phyloP scores from a whole-genome alignment of 148 eudicot genomes.

The Rhododendron ferrugineum region DNA sequence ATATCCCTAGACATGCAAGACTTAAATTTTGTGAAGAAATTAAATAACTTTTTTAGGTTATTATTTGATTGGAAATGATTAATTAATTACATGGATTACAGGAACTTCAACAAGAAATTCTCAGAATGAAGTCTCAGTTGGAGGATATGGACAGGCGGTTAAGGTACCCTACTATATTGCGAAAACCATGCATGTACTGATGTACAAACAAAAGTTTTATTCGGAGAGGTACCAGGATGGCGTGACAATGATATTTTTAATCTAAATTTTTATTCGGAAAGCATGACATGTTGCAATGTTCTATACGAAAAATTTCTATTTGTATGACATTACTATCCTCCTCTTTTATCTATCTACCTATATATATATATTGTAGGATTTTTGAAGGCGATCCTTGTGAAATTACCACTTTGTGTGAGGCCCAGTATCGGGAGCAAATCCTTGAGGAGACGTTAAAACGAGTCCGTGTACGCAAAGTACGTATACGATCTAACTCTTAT shows the following conservation, averaged over 20 bases:
- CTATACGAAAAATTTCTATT: background rate
- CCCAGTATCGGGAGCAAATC: conserved; percentile 39
- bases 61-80: background rate
- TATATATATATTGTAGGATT: conserved; percentile 20
- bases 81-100: conserved; percentile 6
- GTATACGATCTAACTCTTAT: background rate
- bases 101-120: conserved; percentile 48
- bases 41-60: background rate
- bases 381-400: conserved; percentile 45
- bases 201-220: too few relatives aligned
- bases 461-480: conserved; percentile 32
- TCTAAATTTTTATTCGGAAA: too few relatives aligned
- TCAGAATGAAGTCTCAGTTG: conserved; percentile 32
- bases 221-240: too few relatives aligned
- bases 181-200: background rate
- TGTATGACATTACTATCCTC: background rate
- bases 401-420: conserved; percentile 42
- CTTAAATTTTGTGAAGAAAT: background rate
- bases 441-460: conserved; percentile 43
- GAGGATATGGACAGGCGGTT: conserved; percentile 42
- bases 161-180: conserved; percentile 18
- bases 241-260: too few relatives aligned
- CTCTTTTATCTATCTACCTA: background rate
- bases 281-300: background rate
- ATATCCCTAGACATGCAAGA: background rate